Base-by-base conservation (phyloP, 2,329 filamentous ascomycete genomes). In the Colletotrichum eremochloae region DNA sequence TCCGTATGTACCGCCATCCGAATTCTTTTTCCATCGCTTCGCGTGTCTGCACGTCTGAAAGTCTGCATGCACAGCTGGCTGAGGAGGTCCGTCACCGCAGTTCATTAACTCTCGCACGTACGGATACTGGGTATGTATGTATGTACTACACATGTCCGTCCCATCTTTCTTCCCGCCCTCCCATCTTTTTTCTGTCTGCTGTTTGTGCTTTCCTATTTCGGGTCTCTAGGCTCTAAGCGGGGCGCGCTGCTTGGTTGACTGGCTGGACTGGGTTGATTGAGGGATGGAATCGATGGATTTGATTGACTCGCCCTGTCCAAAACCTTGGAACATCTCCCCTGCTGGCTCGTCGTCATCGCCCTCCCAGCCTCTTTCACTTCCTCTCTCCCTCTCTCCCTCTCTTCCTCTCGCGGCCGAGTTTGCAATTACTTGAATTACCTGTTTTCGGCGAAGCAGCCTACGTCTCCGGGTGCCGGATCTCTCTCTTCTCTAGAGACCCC, bases 131-230 rank as follows among this genome's bases (percentile, higher is more conserved):
- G 12, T 15, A 40, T 40, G 24, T 24, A 24, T 24, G 24, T 24
- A 24, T 24, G 24, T 40, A 40, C 14, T 11, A 18, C 18, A 12
- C 50, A n/a, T 57, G 36, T 6, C 40, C 61, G 53, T 69, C 67
- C 61, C 38, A 63, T 65, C 53, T 57, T 40, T 44, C 57, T 64
- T 71, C 70, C 60, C 69, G 44, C 44, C 52, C 57, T n/a, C 58
- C 68, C 58, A 18, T 46, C 48, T 67, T 56, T 56, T 46, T 44
- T 33, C 44, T 42, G 56, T 38, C n/a, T 50, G 20, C 31, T 44
- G 5, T 48, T 33, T 44, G 5, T 48, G 36, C 14, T 31, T 67
- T 68, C 57, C 58, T 44, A 20, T 46, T 56, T 60, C 33, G 38
- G 33, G 29, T 33, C 36, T n/a, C 44, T 31, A 33, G 20, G 29